These are phyloP conservation scores for Lactuca sativa DNA, from an alignment of 129 eudicot species.

Conservation along the genomic window DNA sequence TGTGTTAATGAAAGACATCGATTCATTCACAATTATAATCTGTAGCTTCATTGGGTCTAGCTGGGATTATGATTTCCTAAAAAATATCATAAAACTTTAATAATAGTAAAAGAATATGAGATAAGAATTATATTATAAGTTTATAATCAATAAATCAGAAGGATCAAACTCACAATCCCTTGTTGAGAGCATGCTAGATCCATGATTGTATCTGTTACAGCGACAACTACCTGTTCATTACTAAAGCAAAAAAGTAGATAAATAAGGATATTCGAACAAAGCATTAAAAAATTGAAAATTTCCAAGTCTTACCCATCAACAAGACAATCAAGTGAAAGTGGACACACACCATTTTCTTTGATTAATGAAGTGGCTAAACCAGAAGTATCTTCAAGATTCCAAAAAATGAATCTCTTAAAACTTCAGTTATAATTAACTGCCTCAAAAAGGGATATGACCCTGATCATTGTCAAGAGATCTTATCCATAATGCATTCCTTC, in stretches of 20 bases:
- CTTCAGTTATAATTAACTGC: too few relatives aligned
- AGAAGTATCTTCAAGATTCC: slow-evolving; percentile 49
- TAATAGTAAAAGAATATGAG: not conserved
- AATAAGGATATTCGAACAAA: not conserved
- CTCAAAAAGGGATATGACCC: too few relatives aligned
- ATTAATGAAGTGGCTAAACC: slow-evolving; percentile 52
- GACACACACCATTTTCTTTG: slow-evolving; percentile 58
- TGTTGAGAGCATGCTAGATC: slow-evolving; percentile 58
- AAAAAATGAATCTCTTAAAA: too few relatives aligned
- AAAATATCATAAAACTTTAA: slow-evolving; percentile 14
- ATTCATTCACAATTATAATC: slow-evolving; percentile 1
- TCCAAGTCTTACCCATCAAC: slow-evolving; percentile 51
- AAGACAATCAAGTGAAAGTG: slow-evolving; percentile 76
- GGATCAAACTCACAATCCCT: slow-evolving; percentile 55
- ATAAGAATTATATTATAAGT: not conserved
- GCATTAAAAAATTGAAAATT: not conserved
- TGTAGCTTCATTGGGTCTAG: slow-evolving; percentile 49
- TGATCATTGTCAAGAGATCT: too few relatives aligned
- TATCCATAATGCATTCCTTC: too few relatives aligned
- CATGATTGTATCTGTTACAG: slow-evolving; percentile 73
- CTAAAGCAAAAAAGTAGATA: slow-evolving; percentile 30
- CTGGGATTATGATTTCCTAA: slow-evolving; percentile 73
- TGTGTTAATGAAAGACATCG: too few relatives aligned
- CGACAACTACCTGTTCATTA: slow-evolving; percentile 78
- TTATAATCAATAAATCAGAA: not conserved